Evolutionary conservation across 2,329 filamentous ascomycete genomes (phyloP).

Genomic region (Intubia oerlemansii): DNA sequence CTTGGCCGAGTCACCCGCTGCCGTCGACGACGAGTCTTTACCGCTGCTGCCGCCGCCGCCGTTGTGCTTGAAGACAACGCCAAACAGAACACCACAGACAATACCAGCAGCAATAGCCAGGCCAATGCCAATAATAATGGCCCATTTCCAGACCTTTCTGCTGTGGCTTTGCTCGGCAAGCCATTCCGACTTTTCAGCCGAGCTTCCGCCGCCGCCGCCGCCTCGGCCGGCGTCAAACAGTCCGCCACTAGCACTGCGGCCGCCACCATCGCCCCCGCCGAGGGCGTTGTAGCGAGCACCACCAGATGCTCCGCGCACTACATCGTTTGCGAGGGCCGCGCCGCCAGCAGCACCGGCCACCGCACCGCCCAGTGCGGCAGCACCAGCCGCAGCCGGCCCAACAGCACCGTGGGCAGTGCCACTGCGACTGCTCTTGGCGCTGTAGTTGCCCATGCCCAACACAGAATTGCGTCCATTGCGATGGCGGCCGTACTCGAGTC

Average conservation of each 20-base stretch:
- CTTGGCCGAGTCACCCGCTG: slow-evolving; percentile 32
- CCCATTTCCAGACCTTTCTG: slow-evolving; percentile 47
- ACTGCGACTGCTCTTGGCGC: slow-evolving; percentile 15
- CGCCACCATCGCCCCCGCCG: slow-evolving; percentile 4
- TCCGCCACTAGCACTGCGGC: too few relatives aligned
- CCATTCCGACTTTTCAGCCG: slow-evolving; percentile 46
- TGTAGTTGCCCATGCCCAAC: slow-evolving; percentile 31
- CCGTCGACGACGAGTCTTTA: slow-evolving; percentile 27
- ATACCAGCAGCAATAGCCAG: slow-evolving; percentile 49
- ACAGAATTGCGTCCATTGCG: slow-evolving; percentile 31
- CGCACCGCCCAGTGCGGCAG: slow-evolving; percentile 10
- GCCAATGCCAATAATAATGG: slow-evolving; percentile 41
- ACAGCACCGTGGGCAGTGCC: slow-evolving; percentile 2
- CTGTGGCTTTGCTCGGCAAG: slow-evolving; percentile 33
- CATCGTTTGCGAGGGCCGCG: slow-evolving; percentile 13
- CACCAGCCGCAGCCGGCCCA: slow-evolving; percentile 12
- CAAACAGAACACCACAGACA: slow-evolving; percentile 53
- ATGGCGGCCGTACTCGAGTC: slow-evolving; percentile 33
- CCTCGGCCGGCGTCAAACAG: too few relatives aligned
- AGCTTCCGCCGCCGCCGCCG: slow-evolving; percentile 8
- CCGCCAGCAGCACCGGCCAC: slow-evolving; percentile 8
- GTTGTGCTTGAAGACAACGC: slow-evolving; percentile 39
- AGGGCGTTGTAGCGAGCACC: slow-evolving; percentile 34
- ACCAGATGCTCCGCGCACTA: slow-evolving; percentile 1
- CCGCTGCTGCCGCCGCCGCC: slow-evolving; percentile 9